These are phyloP conservation scores for Aspergillus candidus DNA, from an alignment of 2,329 filamentous ascomycete genomes.

Conservation along the genomic window DNA sequence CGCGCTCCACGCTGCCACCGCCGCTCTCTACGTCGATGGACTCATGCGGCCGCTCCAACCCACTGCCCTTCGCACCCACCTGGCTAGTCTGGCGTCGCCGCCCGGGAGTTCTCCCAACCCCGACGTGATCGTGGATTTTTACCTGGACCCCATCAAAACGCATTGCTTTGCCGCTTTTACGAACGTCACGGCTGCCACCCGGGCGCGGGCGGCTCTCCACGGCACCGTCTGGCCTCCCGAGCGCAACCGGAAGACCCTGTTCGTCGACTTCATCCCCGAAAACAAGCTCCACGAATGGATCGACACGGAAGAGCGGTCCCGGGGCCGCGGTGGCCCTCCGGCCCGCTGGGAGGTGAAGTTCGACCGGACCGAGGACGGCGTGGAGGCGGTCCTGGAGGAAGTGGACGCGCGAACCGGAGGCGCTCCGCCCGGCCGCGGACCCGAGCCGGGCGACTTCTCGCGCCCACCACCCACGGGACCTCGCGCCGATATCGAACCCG, in stretches of 20 bases:
- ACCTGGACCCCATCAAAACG: conserved; percentile 77
- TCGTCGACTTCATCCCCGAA: conserved; percentile 83
- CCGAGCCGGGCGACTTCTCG: conserved; percentile 13
- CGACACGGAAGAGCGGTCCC: conserved; percentile 54
- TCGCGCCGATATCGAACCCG: conserved; percentile 19
- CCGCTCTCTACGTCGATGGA: conserved; percentile 80
- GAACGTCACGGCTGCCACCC: conserved; percentile 62
- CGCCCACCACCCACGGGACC: conserved; percentile 21
- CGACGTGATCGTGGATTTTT: conserved; percentile 60
- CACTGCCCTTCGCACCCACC: conserved; percentile 59
- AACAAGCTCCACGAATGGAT: conserved; percentile 71
- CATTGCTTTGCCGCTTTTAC: conserved; percentile 77
- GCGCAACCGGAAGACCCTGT: conserved; percentile 72
- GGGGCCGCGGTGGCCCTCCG: conserved; percentile 33
- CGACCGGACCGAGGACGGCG: conserved; percentile 50
- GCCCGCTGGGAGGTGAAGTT: conserved; percentile 71
- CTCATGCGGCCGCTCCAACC: conserved; percentile 81
- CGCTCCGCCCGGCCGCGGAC: conserved; percentile 8
- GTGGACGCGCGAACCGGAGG: conserved; percentile 23
- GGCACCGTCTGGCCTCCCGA: conserved; percentile 80
- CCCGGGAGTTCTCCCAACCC: conserved; percentile 47
- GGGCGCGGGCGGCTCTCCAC: conserved; percentile 71
- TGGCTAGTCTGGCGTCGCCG: conserved; percentile 62
- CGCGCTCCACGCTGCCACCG: conserved; percentile 64
- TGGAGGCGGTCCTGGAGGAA: conserved; percentile 54